Conservation (phyloP, 2,329 filamentous ascomycete genomes). For the Parascedosporium putredinis region DNA sequence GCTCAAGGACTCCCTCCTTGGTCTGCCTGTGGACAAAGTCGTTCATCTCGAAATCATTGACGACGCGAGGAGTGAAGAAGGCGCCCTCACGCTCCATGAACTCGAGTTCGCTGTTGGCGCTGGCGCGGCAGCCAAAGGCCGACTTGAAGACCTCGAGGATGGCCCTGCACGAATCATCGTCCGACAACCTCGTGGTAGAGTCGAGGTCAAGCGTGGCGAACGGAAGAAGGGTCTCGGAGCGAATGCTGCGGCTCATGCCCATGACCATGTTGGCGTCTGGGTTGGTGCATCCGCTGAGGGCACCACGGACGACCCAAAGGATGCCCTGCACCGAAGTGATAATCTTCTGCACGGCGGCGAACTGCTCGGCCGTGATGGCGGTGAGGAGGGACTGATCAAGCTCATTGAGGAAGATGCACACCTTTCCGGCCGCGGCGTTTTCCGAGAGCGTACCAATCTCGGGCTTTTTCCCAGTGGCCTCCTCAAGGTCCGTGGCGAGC, state of each 20-base stretch:
- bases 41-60: constrained; percentile 30
- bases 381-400: constrained; percentile 32
- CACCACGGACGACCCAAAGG: constrained; percentile 30
- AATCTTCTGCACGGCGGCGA: constrained; percentile 25
- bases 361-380: constrained; percentile 25
- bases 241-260: constrained; percentile 33
- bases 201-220: constrained; percentile 37
- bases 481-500: constrained; percentile 11
- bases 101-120: constrained; percentile 28
- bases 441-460: constrained; percentile 15
- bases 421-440: constrained; percentile 14
- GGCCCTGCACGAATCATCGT: constrained; percentile 20
- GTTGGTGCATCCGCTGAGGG: constrained; percentile 23
- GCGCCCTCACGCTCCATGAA: constrained; percentile 28
- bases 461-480: constrained; percentile 10
- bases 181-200: constrained; percentile 6
- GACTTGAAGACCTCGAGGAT: constrained; percentile 24
- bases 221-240: constrained; percentile 33
- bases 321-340: constrained; percentile 24
- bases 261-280: constrained; percentile 33
- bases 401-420: constrained; percentile 31
- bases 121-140: constrained; percentile 22
- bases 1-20: constrained; percentile 24
- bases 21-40: constrained; percentile 32
- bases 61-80: constrained; percentile 28